A percentile compares a stretch with the other conserved stretches of the same genome.
Evolutionary conservation across 108 stramenopile species (phyloP).

Genomic region (Cyclostephanos invisitatus): DNA sequence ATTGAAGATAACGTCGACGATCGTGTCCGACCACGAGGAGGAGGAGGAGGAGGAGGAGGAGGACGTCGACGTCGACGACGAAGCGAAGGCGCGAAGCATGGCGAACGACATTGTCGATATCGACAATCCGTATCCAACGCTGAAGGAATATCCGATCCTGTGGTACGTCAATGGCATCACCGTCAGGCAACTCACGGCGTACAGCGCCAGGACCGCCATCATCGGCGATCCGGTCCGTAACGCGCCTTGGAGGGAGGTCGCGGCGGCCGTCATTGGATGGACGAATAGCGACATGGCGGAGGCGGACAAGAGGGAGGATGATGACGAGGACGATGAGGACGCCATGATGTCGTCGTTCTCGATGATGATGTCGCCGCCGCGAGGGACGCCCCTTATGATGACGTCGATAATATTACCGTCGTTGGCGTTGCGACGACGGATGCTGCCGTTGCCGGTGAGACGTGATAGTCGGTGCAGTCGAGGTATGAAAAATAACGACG

Average conservation of each 20-base stretch:
- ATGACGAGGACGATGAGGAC: not conserved
- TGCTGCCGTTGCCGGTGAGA: too few relatives aligned
- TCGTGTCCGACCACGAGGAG: too few relatives aligned
- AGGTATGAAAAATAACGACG: too few relatives aligned
- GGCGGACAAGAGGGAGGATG: not conserved
- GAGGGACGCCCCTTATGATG: not conserved
- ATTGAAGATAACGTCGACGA: not conserved
- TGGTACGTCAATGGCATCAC: conserved; percentile 37
- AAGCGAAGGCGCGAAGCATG: conserved; percentile 27
- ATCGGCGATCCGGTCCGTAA: conserved; percentile 33
- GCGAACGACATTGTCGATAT: conserved; percentile 37
- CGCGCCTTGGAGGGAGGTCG: not conserved
- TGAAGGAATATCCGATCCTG: conserved; percentile 45
- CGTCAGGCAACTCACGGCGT: conserved; percentile 29
- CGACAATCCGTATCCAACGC: conserved; percentile 50
- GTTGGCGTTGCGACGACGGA: too few relatives aligned
- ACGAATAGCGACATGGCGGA: not conserved
- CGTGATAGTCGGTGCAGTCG: too few relatives aligned
- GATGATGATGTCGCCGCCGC: not conserved
- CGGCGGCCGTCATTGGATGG: not conserved
- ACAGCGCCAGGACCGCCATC: conserved; percentile 32
- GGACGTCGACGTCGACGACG: not conserved
- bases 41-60: too few relatives aligned
- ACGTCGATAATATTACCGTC: too few relatives aligned
- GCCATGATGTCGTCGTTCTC: not conserved